Conservation (phyloP, 805 yeast genomes). For the Kodamaea restingae region DNA sequence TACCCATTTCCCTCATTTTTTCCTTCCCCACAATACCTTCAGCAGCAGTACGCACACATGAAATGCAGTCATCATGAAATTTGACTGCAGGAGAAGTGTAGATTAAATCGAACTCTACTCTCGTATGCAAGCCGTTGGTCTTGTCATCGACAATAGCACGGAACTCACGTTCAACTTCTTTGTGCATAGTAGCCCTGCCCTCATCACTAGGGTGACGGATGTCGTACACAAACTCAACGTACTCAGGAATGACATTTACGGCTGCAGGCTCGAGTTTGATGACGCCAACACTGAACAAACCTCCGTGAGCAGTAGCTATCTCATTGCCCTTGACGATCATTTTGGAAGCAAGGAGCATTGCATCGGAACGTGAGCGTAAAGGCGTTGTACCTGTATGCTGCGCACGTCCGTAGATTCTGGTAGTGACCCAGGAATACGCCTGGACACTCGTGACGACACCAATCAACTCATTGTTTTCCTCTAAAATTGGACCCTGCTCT, state of each 20-base stretch:
- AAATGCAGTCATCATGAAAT: constrained; percentile 50
- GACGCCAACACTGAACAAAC: constrained; percentile 58
- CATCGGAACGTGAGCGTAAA: constrained; percentile 55
- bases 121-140: constrained; percentile 26
- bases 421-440: constrained; percentile 59
- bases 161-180: constrained; percentile 37
- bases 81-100: constrained; percentile 54
- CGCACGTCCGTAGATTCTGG: constrained; percentile 57
- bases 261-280: constrained; percentile 55
- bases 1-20: constrained; percentile 43
- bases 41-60: constrained; percentile 52
- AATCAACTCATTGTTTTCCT: constrained; percentile 49
- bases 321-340: constrained; percentile 56
- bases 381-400: constrained; percentile 78
- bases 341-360: constrained; percentile 53
- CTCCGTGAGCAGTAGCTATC: constrained; percentile 48
- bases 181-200: constrained; percentile 30
- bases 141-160: constrained; percentile 26
- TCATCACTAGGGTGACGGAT: constrained; percentile 53
- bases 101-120: constrained; percentile 40
- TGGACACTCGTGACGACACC: constrained; percentile 69
- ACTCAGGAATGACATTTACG: constrained; percentile 65
- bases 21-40: constrained; percentile 42
- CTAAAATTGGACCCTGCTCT: constrained; percentile 73
- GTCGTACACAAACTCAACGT: constrained; percentile 58